Base-by-base conservation (phyloP, 371 early-diverging fungal species). In the Mucor indicus region DNA sequence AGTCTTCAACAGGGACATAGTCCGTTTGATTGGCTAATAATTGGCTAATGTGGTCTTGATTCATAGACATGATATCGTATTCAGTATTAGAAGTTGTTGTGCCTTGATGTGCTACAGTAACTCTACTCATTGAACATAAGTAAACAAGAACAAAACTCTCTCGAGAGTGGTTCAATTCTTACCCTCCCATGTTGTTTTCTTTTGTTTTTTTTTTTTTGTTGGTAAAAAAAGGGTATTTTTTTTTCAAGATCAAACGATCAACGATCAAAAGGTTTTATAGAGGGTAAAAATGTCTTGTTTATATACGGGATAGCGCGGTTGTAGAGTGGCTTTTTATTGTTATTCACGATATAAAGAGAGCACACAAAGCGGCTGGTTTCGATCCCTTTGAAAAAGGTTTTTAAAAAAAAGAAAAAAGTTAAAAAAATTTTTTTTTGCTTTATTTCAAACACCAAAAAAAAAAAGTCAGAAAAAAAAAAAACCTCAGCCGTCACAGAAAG, bases 1-100 rank as follows among this genome's bases (percentile, higher is more conserved):
- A 48, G 52, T 73, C 74, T 39, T 73, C 74, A 11, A 73, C 60
- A 12, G 59, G 46, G 0, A 45, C 4, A 6, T 29, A 44, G 4
- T 45, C 43, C 12, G 50, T 2, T 4, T 38, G 43, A 9, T 44
- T 45, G 32, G 61, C 47, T 11, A 69, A 50, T 11, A 69, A 23
- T 38, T 66, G 55, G 36, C 53, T 60, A 12, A 63, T 25, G 37
- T 62, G 66, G 32, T 62, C 63, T 24, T 63, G 49, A 11, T 59
- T 45, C 2, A 57, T 42, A 19, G 40, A 9, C n/a, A 15, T 21
- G 19, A 3, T 45, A n/a, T 20, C 20, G 10, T 49, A 8, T 40
- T 50, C 52, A 3, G 21, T 39, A 10, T 40, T 44, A 11, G 32
- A 31, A 8, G 36, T 42, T 25, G 38, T 38, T 38, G 38, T 21